Base-by-base conservation (phyloP, 331 rosid genomes). In the Acacia pycnantha region DNA sequence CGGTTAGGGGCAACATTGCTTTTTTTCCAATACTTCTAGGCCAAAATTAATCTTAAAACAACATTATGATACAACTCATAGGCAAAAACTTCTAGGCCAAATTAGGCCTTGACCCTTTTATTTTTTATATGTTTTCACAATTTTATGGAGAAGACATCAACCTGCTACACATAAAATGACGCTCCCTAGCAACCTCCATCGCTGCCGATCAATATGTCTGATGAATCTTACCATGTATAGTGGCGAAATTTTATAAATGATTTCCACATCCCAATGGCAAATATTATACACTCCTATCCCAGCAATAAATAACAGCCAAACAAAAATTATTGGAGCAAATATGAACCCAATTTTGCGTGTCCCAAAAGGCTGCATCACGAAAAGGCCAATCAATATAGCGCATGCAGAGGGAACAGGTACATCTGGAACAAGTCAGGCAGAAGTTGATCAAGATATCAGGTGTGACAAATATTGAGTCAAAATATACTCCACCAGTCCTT, bases 171-270 rank as follows among this genome's bases (percentile, higher is more conserved):
- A 91, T 71, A 93, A 84, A 78, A 87, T 82, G 77, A 88, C 77
- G 72, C 94, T 89, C 76, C 97, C 97, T 56, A 93, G 81, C 74
- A 90, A 82, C 64, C 92, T 90, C 98, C 97, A 91, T 81, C 89
- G 85, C 8, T 2, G 11, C 31, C 33, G 18, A 75, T 86, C 73
- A 46, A 77, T 26, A 68, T 85, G 83, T 70, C 73, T 84, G 47
- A 91, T 48, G 82, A 90, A 93, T 87, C 74, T 86, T 86, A 84
- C 85, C 84, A 93, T 27, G 88, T 91, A 93, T 15, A 73, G 5
- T 5, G 98, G 94, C 73, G 89, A 86, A 51, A 90, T 84, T 27
- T 91, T 93, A 77, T 29, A 79, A 64, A 91, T 78, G 71, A 93
- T 89, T 75, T 93, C 50, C 14, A 47, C 83, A 71, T 93, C 85